A percentile compares a stretch with the other conserved stretches of the same genome.
Evolutionary conservation across 2,329 filamentous ascomycete species (phyloP).

Genomic region (Colletotrichum filicis): DNA sequence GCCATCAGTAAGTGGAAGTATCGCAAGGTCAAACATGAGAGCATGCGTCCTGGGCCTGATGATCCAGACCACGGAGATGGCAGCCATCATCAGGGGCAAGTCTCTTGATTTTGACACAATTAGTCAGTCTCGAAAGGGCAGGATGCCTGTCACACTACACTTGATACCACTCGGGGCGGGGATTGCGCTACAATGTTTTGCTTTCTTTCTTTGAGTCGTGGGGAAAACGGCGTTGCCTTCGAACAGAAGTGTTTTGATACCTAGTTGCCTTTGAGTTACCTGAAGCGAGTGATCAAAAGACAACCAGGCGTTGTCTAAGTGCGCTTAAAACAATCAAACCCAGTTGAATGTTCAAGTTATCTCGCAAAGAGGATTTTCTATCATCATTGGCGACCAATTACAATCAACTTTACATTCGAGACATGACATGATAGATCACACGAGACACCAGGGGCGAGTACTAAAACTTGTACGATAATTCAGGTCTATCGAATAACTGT

Average conservation of each 20-base stretch:
- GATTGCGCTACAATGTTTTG: not conserved
- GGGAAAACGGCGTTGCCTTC: not conserved
- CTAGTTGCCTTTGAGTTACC: not conserved
- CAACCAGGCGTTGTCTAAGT: not conserved
- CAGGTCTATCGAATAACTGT: too few species aligned
- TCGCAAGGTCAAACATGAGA: conserved; percentile 23
- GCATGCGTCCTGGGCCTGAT: not conserved
- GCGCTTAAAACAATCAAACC: not conserved
- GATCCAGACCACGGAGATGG: conserved; percentile 8
- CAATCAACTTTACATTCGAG: too few species aligned
- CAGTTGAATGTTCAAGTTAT: not conserved
- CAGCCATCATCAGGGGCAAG: not conserved
- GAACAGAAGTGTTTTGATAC: not conserved
- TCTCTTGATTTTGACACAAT: not conserved
- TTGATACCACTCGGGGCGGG: not conserved
- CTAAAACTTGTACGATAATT: too few species aligned
- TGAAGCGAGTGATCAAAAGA: not conserved
- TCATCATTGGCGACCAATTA: too few species aligned
- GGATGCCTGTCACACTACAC: not conserved
- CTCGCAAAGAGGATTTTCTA: too few species aligned
- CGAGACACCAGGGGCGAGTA: too few species aligned
- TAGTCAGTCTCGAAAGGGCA: not conserved
- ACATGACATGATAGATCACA: too few species aligned
- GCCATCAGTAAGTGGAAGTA: conserved; percentile 32
- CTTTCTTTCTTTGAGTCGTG: not conserved